Conservation (phyloP, 306 rosid genomes). For the Gleditsia sinensis region DNA sequence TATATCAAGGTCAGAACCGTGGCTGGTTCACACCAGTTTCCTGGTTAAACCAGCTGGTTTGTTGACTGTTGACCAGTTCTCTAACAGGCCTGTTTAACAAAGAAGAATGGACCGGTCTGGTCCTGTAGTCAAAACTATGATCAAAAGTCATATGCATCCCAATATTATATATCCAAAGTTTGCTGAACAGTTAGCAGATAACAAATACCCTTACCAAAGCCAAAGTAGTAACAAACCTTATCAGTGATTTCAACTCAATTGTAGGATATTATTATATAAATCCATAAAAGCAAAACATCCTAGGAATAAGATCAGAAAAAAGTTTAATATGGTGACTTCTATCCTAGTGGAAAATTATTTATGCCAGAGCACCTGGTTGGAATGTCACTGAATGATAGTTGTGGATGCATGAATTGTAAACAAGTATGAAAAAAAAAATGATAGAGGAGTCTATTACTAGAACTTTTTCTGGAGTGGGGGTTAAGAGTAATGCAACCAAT, state of each 20-base stretch:
- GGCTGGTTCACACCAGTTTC: background rate
- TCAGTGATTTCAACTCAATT: background rate
- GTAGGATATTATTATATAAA: background rate
- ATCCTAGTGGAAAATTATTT: background rate
- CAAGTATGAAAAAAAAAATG: no score
- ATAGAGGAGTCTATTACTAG: background rate
- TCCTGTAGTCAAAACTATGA: no score
- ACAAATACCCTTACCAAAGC: no score
- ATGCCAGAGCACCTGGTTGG: background rate
- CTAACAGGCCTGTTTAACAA: no score
- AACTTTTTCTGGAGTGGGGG: no score
- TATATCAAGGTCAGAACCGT: background rate
- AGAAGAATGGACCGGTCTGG: no score
- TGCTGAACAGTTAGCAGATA: background rate
- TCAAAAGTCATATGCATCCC: background rate
- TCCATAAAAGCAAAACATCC: background rate
- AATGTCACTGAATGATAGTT: background rate
- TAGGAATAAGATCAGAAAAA: background rate
- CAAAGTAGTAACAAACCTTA: background rate
- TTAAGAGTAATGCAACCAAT: slow-evolving; percentile 10
- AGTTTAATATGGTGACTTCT: background rate
- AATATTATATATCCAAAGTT: background rate
- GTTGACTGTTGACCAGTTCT: background rate
- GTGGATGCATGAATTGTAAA: background rate
- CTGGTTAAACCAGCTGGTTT: background rate